Evolutionary conservation across 2,329 filamentous ascomycete species (phyloP), one percentile per base, ranked within the genome.

Genomic region (Trichoderma semiorbis): DNA sequence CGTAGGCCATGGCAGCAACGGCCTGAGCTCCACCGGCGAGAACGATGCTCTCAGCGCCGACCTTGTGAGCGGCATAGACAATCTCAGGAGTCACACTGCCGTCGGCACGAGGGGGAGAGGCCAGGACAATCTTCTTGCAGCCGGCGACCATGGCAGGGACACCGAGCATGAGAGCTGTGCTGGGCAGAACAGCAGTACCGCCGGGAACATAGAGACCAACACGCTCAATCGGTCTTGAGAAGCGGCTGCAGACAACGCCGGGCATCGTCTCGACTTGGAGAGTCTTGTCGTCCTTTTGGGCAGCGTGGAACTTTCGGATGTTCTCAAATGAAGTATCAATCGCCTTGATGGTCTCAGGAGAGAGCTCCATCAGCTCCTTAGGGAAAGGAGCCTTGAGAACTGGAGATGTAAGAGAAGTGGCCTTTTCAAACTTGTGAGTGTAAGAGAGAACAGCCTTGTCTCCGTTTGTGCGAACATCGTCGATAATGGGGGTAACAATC

Each of bases 371-470:
- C 58, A 98, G 85, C 72, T 91, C 89, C 75, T 91, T 83, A 1
- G 94, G 91, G 85, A 97, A 99, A 0, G 96, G 96, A 1, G 96
- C 95, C 78, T 90, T 92, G 74, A 99, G 86, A 16, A 99, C 94
- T 0, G 95, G 94, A 1, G 94, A 95, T 16, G 90, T 96, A 72
- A 99, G 85, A 3, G 93, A 95, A 0, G 93, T 97, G 1, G 95
- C 96, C 84, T 95, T 97, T 80, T 99, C 96, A 76, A 99, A 99
- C 81, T 97, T 97, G 87, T 98, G 95, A 1, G 96, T 98, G 82
- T 97, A 98, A 65, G 93, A 92, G 58, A 99, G 87, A 28, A 99
- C 87, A 3, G 94, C 95, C 77, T 92, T 92, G 82, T 99, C 96
- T 68, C 96, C 96, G 39, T 93, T 90, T 57, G 89, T 87, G 70